Base-by-base conservation (phyloP, 129 eudicot genomes). In the Artemisia argyi region DNA sequence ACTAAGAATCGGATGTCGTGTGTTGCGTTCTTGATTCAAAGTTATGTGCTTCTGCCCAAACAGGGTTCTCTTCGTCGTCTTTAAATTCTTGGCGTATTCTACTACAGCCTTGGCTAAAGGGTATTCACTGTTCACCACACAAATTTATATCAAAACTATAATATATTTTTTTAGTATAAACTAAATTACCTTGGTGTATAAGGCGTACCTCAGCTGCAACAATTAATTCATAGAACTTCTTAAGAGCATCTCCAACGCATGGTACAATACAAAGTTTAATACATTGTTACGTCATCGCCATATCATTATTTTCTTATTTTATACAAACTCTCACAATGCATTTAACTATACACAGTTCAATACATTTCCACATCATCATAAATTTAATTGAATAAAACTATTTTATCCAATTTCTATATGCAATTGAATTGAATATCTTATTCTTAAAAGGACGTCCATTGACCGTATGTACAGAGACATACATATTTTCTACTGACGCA, bases 81-180 rank as follows among this genome's bases (percentile, higher is more conserved):
- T 82, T 71, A 16, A 91, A 88, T 86, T 88, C 76, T 86, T 85
- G 65, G 99, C 96, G 60, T 95, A 84, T 78, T 90, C 96, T 14
- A 88, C 90, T 17, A 90, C 71, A 0, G 99, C 99, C 75, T 95
- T 95, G 4, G 90, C 97, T 70, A 95, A 76, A 7, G 97, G 99
- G 70, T 95, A 97, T 75, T 95, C 96, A 73, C 97, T 95, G 78
- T 95, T 90, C 52, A 78, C 94, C 97, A 75, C 28, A 50, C 9
- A 39, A 20, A 12, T 12, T 47, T 1, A 16, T 56, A 11, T 46
- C 50, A 18, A 26, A 73, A 63, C 10, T 24, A 28, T 18, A 59
- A 3, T 28, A 51, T 16, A 61, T 17, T 44, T 10, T 10, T 20
- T 5, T 61, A 35, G 28, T 22, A 48, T 14, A 61, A 58, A 7